phyloP scores from a whole-genome alignment of 257 asterid genomes.

The Plantago major region DNA sequence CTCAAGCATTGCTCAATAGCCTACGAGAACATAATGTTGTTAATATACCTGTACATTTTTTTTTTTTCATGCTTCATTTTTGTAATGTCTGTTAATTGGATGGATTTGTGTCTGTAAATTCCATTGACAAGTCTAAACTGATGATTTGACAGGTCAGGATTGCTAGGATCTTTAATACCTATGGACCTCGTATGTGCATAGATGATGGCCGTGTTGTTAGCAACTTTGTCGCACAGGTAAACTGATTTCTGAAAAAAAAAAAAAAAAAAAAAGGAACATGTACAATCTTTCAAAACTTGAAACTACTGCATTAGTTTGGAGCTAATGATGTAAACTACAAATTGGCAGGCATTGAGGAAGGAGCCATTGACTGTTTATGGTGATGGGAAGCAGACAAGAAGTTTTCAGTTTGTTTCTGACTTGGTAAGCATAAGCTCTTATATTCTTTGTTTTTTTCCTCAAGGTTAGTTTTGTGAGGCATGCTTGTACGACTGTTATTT shows the following conservation, averaged over 20 bases:
- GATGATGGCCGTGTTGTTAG: slow-evolving; percentile 75
- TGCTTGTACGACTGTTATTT: no score
- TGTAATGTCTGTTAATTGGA: neutral
- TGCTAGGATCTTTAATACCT: slow-evolving; percentile 64
- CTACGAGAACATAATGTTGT: neutral
- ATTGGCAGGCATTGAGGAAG: slow-evolving; percentile 57
- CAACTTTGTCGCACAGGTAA: slow-evolving; percentile 69
- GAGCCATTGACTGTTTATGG: slow-evolving; percentile 67
- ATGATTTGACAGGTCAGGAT: slow-evolving; percentile 58
- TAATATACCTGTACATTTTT: neutral
- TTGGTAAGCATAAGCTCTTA: slow-evolving; percentile 31
- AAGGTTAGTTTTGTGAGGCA: no score
- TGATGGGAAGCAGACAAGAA: slow-evolving; percentile 65
- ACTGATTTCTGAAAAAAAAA: neutral
- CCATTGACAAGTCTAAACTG: slow-evolving; percentile 9
- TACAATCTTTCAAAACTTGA: neutral
- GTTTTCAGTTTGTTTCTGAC: slow-evolving; percentile 64
- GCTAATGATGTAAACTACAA: neutral
- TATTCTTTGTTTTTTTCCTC: neutral
- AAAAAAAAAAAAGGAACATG: no score
- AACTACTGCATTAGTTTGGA: neutral
- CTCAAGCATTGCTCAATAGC: neutral
- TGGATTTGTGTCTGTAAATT: neutral
- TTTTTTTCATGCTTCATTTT: neutral
- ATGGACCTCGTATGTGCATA: slow-evolving; percentile 66